These are phyloP conservation scores for Carex arenaria DNA, from an alignment of 202 grass and related monocot genomes.

Conservation along the genomic window DNA sequence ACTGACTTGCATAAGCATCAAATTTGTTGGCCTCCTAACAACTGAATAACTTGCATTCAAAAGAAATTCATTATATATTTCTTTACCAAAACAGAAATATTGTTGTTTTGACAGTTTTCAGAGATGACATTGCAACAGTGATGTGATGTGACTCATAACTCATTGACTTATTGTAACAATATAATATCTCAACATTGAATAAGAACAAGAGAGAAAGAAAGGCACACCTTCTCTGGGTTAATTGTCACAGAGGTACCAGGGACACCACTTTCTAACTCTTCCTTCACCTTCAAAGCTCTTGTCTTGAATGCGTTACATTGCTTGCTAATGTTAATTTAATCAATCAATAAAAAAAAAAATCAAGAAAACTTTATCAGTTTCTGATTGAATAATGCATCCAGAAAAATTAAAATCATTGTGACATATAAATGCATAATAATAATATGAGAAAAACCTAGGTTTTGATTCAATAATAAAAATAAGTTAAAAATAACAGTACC, in stretches of 20 bases:
- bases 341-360: too few species aligned
- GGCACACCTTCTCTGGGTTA: constrained; percentile 68
- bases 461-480: too few species aligned
- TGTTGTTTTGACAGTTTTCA: not conserved
- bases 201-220: not conserved
- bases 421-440: too few species aligned
- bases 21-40: not conserved
- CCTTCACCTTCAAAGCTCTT: constrained; percentile 68
- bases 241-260: constrained; percentile 51
- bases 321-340: constrained; percentile 36
- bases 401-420: not conserved
- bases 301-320: constrained; percentile 66
- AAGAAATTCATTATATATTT: not conserved
- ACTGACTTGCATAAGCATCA: not conserved
- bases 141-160: not conserved
- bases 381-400: not conserved
- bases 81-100: not conserved
- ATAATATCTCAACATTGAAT: not conserved
- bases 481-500: constrained; percentile 27
- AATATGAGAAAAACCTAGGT: too few species aligned
- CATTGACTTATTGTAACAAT: not conserved
- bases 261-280: constrained; percentile 48
- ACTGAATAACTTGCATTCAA: not conserved
- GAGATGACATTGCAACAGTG: not conserved
- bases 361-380: not conserved